These are phyloP conservation scores for Apiotrichum veenhuisii DNA, from an alignment of 1,284 basidiomycete genomes.

Conservation along the genomic window DNA sequence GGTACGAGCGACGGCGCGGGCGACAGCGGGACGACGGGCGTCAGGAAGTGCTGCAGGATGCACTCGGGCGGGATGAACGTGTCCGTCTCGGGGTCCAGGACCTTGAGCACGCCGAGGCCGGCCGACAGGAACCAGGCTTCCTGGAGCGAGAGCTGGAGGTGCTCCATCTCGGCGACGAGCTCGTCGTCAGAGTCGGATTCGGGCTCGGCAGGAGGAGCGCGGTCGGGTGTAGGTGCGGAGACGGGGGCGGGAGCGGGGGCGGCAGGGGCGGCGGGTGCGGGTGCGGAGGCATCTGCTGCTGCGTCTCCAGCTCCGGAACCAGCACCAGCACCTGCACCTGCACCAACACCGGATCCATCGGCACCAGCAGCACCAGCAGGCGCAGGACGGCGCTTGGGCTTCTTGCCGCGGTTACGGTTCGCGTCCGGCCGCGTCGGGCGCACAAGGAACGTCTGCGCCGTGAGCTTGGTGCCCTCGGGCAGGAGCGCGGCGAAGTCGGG, in stretches of 20 bases:
- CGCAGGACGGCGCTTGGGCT: slow-evolving; percentile 29
- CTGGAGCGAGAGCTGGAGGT: slow-evolving; percentile 83
- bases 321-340: too few species aligned
- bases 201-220: slow-evolving; percentile 54
- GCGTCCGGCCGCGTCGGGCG: slow-evolving; percentile 45
- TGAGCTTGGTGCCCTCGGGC: slow-evolving; percentile 34
- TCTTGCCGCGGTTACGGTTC: slow-evolving; percentile 43
- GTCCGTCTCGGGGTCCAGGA: slow-evolving; percentile 59
- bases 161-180: slow-evolving; percentile 68
- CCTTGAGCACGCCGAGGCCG: slow-evolving; percentile 76
- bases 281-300: not conserved
- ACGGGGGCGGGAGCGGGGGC: not conserved
- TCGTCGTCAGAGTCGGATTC: slow-evolving; percentile 47
- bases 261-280: not conserved
- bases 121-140: slow-evolving; percentile 91
- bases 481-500: slow-evolving; percentile 6
- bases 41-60: slow-evolving; percentile 49
- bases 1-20: slow-evolving; percentile 5
- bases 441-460: slow-evolving; percentile 47
- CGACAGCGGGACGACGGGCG: slow-evolving; percentile 40
- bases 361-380: not conserved
- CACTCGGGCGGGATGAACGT: slow-evolving; percentile 48
- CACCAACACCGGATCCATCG: not conserved
- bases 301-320: not conserved
- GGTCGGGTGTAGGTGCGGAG: not conserved